Conservation (phyloP, 2,329 filamentous ascomycete species). For the Fusarium chlamydosporum region DNA sequence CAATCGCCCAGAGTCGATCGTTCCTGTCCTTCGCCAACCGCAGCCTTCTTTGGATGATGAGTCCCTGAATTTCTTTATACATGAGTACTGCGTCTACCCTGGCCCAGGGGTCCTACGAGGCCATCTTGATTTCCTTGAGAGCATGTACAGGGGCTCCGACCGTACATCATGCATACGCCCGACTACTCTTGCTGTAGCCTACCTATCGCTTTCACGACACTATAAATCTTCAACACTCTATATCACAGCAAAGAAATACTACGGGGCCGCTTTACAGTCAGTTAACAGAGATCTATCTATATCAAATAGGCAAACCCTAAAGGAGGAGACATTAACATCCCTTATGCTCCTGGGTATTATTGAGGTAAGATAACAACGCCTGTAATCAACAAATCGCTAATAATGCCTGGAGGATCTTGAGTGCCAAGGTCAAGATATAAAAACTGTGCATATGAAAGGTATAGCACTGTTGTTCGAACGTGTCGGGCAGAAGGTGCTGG, state of each 20-base stretch:
- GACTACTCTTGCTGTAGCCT: constrained; percentile 27
- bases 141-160: constrained; percentile 23
- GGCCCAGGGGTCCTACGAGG: constrained; percentile 12
- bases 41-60: constrained; percentile 35
- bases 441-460: constrained; percentile 32
- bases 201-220: constrained; percentile 31
- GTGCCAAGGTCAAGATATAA: constrained; percentile 30
- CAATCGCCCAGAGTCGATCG: not conserved
- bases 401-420: constrained; percentile 28
- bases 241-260: constrained; percentile 15
- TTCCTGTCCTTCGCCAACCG: constrained; percentile 8
- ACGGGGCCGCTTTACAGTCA: constrained; percentile 22
- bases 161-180: constrained; percentile 23
- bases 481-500: constrained; percentile 23
- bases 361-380: constrained; percentile 3
- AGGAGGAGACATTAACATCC: constrained; percentile 32
- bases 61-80: constrained; percentile 26
- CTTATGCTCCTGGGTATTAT: constrained; percentile 38
- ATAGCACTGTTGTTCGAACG: constrained; percentile 30
- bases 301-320: constrained; percentile 14
- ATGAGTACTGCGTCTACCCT: constrained; percentile 28
- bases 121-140: constrained; percentile 30
- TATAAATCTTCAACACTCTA: constrained; percentile 36
- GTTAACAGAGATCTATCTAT: constrained; percentile 30
- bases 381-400: constrained; percentile 1